phyloP scores from a whole-genome alignment of 208 protist genomes.

The Vickermania ingenoplastis region DNA sequence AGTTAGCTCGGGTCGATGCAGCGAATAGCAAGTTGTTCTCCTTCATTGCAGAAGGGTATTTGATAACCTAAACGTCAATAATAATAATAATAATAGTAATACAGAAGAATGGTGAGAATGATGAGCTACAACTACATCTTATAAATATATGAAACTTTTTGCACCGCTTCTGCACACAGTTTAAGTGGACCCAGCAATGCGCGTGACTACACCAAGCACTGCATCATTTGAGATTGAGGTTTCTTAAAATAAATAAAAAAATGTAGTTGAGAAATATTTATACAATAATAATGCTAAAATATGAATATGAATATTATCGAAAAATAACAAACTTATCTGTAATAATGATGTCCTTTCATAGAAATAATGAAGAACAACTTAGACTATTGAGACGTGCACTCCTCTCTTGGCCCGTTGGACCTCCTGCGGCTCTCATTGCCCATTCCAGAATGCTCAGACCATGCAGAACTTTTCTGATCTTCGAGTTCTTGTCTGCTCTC shows the following conservation, averaged over 20 bases:
- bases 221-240: neutral
- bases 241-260: neutral
- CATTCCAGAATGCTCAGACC: conserved; percentile 21
- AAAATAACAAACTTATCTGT: neutral
- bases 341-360: neutral
- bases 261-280: neutral
- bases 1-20: too few species aligned
- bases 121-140: too few species aligned
- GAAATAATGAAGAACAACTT: neutral
- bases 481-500: conserved; percentile 67
- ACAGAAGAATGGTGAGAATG: too few species aligned
- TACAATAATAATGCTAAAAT: conserved; percentile 6
- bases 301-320: conserved; percentile 10
- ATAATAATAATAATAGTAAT: too few species aligned
- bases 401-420: conserved; percentile 17
- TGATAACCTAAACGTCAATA: too few species aligned
- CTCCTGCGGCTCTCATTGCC: conserved; percentile 18
- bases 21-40: too few species aligned
- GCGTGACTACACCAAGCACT: neutral
- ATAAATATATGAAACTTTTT: too few species aligned
- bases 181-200: neutral
- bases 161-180: neutral
- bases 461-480: conserved; percentile 59
- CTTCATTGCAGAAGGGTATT: too few species aligned
- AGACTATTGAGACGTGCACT: conserved; percentile 66